Evolutionary conservation across 257 asterid genomes (phyloP).

Genomic region (Solanum clarkiae): DNA sequence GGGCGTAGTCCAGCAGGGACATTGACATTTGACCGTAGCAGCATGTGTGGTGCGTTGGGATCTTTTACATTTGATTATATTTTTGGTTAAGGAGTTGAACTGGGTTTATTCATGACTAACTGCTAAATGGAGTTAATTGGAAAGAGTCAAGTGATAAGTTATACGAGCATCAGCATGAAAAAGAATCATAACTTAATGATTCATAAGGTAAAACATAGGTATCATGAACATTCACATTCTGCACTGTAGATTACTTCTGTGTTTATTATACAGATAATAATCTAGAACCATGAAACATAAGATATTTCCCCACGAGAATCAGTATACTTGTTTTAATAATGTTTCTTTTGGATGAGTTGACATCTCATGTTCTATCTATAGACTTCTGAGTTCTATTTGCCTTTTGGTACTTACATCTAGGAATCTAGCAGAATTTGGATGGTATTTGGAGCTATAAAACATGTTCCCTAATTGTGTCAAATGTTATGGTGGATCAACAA

Average conservation of each 20-base stretch:
- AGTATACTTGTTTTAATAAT: background rate
- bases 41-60: constrained; percentile 73
- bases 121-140: background rate
- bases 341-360: background rate
- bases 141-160: background rate
- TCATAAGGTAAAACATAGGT: background rate
- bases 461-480: background rate
- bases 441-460: background rate
- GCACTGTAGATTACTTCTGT: background rate
- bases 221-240: background rate
- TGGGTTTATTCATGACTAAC: background rate
- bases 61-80: background rate
- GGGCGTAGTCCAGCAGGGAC: constrained; percentile 70
- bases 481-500: background rate
- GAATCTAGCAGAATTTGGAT: background rate
- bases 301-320: background rate
- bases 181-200: background rate
- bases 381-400: background rate
- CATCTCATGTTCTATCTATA: background rate
- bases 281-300: background rate
- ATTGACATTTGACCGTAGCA: constrained; percentile 59
- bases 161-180: background rate
- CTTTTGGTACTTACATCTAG: background rate
- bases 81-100: background rate
- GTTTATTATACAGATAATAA: background rate